Evolutionary conservation across 1,284 basidiomycete species (phyloP).

Genomic region (Ustilago crameri): DNA sequence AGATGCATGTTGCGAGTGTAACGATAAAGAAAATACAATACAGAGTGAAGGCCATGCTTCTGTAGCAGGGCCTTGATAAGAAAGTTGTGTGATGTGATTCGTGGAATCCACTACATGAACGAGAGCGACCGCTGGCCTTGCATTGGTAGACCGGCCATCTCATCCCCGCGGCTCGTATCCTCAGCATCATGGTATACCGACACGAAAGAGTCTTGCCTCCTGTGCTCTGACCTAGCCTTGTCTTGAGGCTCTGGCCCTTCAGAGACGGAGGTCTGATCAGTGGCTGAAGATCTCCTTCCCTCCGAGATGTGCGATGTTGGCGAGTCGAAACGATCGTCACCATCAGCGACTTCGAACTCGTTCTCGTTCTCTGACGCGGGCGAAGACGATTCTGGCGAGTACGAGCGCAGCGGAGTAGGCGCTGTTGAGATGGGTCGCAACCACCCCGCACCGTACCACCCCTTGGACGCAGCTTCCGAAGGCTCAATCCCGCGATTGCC

Average conservation of each 20-base stretch:
- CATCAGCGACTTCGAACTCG: slow-evolving; percentile 14
- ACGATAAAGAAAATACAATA: slow-evolving; percentile 18
- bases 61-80: too few species aligned
- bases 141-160: slow-evolving; percentile 8
- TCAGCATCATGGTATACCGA: slow-evolving; percentile 36
- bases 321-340: slow-evolving; percentile 7
- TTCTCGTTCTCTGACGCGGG: slow-evolving; percentile 11
- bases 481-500: slow-evolving; percentile 43
- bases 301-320: slow-evolving; percentile 18
- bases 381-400: slow-evolving; percentile 4
- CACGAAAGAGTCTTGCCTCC: slow-evolving; percentile 19
- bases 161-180: slow-evolving; percentile 8
- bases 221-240: slow-evolving; percentile 9
- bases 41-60: too few species aligned
- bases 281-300: slow-evolving; percentile 18
- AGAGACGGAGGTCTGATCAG: slow-evolving; percentile 16
- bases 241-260: background rate
- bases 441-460: slow-evolving; percentile 53
- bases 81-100: background rate
- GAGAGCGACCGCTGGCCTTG: background rate
- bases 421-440: slow-evolving; percentile 31
- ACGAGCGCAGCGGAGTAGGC: slow-evolving; percentile 19
- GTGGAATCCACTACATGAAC: background rate
- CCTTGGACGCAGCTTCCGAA: slow-evolving; percentile 36
- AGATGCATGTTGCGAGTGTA: background rate